These are phyloP conservation scores for Glarea lozoyensis DNA, from an alignment of 495 filamentous ascomycete genomes.

Conservation along the genomic window DNA sequence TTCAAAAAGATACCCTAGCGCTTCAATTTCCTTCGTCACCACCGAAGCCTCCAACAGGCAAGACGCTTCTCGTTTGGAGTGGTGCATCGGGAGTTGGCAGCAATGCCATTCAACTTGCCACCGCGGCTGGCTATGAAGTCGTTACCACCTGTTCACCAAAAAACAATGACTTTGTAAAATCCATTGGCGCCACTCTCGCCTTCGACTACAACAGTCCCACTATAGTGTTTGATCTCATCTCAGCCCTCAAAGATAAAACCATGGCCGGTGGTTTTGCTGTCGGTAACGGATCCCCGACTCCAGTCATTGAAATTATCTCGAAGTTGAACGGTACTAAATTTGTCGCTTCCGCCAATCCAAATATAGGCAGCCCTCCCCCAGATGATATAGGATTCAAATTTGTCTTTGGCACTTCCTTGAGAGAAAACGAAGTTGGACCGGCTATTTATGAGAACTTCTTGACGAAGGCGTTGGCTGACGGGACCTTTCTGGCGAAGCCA, in stretches of 20 bases:
- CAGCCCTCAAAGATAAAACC: background rate
- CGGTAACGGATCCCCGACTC: background rate
- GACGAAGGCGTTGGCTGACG: background rate
- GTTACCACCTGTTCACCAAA: slow-evolving; percentile 23
- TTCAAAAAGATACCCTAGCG: background rate
- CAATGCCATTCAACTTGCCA: slow-evolving; percentile 26
- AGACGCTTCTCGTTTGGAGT: background rate
- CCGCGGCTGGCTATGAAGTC: slow-evolving; percentile 24
- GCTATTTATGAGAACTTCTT: background rate
- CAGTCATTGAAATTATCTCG: slow-evolving; percentile 4
- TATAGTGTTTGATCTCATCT: background rate
- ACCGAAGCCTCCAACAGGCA: background rate
- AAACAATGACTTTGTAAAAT: slow-evolving; percentile 26
- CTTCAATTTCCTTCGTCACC: background rate
- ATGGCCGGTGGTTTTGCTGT: background rate
- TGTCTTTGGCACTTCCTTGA: background rate
- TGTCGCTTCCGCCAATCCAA: background rate
- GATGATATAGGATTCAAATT: background rate
- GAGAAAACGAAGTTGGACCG: background rate
- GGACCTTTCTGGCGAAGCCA: background rate
- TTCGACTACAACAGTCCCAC: background rate
- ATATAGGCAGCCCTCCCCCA: background rate
- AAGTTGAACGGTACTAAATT: slow-evolving; percentile 1
- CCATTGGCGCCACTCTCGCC: slow-evolving; percentile 21
- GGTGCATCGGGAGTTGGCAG: slow-evolving; percentile 20